Evolutionary conservation across 1,139 yeast genomes (phyloP).

Genomic region (Saccharomyces pastorianus): DNA sequence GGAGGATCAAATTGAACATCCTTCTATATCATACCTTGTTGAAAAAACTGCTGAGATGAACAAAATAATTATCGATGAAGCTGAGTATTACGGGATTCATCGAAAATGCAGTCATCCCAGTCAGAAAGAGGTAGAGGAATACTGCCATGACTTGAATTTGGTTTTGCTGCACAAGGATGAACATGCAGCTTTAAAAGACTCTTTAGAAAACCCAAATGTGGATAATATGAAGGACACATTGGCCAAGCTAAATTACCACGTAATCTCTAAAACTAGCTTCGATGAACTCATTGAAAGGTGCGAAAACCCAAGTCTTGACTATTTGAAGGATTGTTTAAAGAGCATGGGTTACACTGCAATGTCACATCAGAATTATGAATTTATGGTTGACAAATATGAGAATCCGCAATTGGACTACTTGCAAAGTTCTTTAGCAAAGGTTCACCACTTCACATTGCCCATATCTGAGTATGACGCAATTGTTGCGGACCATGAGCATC

Average conservation of each 20-base stretch:
- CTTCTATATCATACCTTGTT: slow-evolving; percentile 16
- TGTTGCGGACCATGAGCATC: slow-evolving; percentile 1
- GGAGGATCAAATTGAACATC: slow-evolving; percentile 1
- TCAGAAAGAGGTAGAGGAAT: not conserved
- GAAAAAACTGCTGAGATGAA: slow-evolving; percentile 16
- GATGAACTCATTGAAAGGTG: too few species aligned
- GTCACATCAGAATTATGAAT: too few species aligned
- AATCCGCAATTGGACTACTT: too few species aligned
- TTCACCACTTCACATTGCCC: slow-evolving; percentile 28
- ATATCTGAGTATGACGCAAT: slow-evolving; percentile 6
- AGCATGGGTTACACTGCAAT: too few species aligned
- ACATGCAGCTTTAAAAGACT: slow-evolving; percentile 6
- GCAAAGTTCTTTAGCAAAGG: too few species aligned
- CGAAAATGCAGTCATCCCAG: not conserved
- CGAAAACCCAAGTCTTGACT: slow-evolving; percentile 9
- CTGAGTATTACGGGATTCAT: not conserved
- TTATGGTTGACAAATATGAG: too few species aligned
- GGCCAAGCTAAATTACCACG: slow-evolving; percentile 1
- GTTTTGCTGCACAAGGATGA: slow-evolving; percentile 2
- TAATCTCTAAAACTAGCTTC: too few species aligned
- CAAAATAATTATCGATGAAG: slow-evolving; percentile 2
- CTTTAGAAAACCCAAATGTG: slow-evolving; percentile 11
- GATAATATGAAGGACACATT: slow-evolving; percentile 23
- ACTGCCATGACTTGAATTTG: not conserved
- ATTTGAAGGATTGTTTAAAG: too few species aligned